Evolutionary conservation across 2,329 filamentous ascomycete genomes (phyloP).

Genomic region (Sarocladium strictum): DNA sequence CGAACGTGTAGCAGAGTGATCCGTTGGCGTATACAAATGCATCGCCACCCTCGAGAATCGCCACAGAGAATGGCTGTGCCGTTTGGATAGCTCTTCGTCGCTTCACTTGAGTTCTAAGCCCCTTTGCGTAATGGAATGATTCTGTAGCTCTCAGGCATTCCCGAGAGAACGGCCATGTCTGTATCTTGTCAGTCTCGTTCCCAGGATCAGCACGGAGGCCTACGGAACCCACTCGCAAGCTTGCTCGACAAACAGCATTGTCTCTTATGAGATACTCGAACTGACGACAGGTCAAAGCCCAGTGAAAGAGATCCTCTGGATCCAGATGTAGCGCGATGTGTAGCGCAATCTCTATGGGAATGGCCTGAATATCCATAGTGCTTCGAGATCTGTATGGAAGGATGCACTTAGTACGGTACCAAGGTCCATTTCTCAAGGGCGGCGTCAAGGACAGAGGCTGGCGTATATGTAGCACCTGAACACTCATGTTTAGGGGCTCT

Average conservation of each 20-base stretch:
- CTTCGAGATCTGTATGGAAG: background rate
- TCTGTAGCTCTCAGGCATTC: background rate
- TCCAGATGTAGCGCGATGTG: background rate
- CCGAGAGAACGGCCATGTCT: background rate
- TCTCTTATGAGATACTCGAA: constrained; percentile 6
- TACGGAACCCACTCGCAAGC: background rate
- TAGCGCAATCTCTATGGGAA: constrained; percentile 1
- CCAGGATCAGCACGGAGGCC: background rate
- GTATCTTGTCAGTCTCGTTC: background rate
- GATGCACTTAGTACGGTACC: background rate
- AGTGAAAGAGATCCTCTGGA: constrained; percentile 4
- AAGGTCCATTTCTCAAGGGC: background rate
- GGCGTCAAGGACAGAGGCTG: background rate
- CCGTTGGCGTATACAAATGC: background rate
- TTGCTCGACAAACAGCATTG: constrained; percentile 4
- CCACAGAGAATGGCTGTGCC: background rate
- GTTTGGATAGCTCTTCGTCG: background rate
- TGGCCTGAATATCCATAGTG: background rate
- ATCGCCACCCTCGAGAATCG: background rate
- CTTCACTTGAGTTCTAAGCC: background rate
- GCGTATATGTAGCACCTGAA: background rate
- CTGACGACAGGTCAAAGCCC: background rate
- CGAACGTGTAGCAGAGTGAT: constrained; percentile 1
- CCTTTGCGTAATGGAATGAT: background rate
- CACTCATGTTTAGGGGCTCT: background rate